A percentile compares a stretch with the other conserved stretches of the same genome.
Conservation (phyloP, 352 stramenopile species). For the Globisporangium uncinulatum region DNA sequence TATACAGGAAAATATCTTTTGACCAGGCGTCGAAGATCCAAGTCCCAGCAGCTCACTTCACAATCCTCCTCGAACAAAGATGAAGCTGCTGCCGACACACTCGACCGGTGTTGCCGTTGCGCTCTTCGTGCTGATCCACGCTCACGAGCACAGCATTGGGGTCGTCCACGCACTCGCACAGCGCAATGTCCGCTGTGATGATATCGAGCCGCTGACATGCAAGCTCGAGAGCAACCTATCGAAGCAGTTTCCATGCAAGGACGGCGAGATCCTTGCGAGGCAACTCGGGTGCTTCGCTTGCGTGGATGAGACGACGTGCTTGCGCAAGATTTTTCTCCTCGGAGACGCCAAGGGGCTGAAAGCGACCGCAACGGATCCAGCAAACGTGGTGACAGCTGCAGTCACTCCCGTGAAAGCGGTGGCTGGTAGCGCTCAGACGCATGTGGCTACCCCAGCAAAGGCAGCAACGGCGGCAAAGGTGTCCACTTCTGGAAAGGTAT, state of each 20-base stretch:
- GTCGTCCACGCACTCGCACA: neutral
- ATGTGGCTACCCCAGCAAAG: too few relatives aligned
- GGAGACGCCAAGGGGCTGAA: too few relatives aligned
- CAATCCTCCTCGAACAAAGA: neutral
- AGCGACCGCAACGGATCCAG: too few relatives aligned
- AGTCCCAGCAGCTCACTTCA: neutral
- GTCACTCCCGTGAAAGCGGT: too few relatives aligned
- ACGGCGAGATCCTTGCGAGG: constrained; percentile 28
- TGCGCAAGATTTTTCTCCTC: neutral
- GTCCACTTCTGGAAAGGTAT: too few relatives aligned
- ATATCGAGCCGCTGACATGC: constrained; percentile 14
- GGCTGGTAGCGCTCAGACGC: too few relatives aligned
- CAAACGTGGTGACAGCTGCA: too few relatives aligned
- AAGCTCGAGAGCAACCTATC: constrained; percentile 11
- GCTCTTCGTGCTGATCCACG: neutral
- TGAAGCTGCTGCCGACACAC: neutral
- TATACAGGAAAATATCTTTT: neutral
- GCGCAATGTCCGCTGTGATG: constrained; percentile 32
- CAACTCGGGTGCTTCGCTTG: constrained; percentile 23
- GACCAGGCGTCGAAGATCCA: neutral
- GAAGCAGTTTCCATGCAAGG: constrained; percentile 18
- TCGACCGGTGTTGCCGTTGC: neutral
- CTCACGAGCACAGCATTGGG: neutral
- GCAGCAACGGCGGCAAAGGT: too few relatives aligned
- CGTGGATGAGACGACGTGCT: neutral